These are phyloP conservation scores for Rutstroemia sp. DNA, from an alignment of 2,329 filamentous ascomycete species.

Conservation along the genomic window DNA sequence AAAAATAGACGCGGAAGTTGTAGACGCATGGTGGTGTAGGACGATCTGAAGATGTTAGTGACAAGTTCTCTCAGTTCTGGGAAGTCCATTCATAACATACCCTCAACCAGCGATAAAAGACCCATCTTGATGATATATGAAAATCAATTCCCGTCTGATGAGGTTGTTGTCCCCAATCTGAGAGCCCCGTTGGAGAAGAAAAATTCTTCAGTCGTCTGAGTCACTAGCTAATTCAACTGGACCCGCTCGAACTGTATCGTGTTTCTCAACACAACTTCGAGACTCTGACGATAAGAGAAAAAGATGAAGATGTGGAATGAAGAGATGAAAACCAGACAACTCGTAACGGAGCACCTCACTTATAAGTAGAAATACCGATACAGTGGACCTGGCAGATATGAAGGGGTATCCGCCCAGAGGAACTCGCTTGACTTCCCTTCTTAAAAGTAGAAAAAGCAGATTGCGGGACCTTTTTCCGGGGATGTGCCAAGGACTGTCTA, in stretches of 20 bases:
- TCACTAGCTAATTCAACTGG: background rate
- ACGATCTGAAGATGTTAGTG: conserved; percentile 29
- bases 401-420: background rate
- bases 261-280: no score
- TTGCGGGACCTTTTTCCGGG: background rate
- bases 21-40: conserved; percentile 23
- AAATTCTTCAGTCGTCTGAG: background rate
- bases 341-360: conserved; percentile 39
- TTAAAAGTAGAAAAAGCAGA: background rate
- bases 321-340: conserved; percentile 37
- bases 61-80: conserved; percentile 37
- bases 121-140: conserved; percentile 20
- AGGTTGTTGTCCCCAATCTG: background rate
- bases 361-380: conserved; percentile 37
- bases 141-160: background rate
- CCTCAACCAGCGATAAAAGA: conserved; percentile 44
- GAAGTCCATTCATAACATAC: conserved; percentile 33
- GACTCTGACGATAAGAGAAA: background rate
- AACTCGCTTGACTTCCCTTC: background rate
- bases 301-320: background rate
- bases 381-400: conserved; percentile 1
- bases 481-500: background rate
- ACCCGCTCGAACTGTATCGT: background rate
- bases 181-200: background rate
- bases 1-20: conserved; percentile 20